Base-by-base conservation (phyloP, 108 stramenopile genomes). In the Licmophora abbreviata region DNA sequence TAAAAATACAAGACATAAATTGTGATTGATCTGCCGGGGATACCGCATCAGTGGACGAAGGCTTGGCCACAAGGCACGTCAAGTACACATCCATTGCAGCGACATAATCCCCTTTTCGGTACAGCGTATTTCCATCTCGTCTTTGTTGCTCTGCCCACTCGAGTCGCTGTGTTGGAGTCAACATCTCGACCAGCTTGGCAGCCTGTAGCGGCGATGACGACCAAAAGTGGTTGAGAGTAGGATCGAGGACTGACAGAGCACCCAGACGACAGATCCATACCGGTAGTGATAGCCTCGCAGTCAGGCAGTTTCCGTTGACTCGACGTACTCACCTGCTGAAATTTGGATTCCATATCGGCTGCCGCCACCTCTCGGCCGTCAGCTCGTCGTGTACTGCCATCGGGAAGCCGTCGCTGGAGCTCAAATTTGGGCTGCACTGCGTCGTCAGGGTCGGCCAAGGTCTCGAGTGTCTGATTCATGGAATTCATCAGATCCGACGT, bases 41-140 rank as follows among this genome's bases (percentile, higher is more conserved):
- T 14, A 22, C 10, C 1, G 42, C 4, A 18, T 51, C 5, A 17
- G 24, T 21, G 6, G 30, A 27, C 10, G 41, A 7, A 21, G 70
- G 64, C 42, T 73, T 77, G 29, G 79, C 82, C 15, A 91, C 82
- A 23, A 92, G 56, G 58, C 83, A 85, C 5, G 91, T 88, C 56
- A 88, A 68, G 56, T 92, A 92, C 11, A 88, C 69, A 51, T 92
- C 86, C 74, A 92, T 88, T 14, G 91, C 91, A 11, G 73, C 73
- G 44, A 43, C 53, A 43, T 82, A 92, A 1, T 84, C 69, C 14
- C 75, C 66, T 2, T 44, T 20, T 1, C 54, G 44, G 61, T 77
- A 88, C 12, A 83, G 61, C 34, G 42, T 29, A 63, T 92, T 92
- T 17, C 85, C 90, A 17, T 58, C 50, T 12, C 35, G 37, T 35